Base-by-base conservation (phyloP, 1,284 basidiomycete species). In the Moesziomyces sp. region DNA sequence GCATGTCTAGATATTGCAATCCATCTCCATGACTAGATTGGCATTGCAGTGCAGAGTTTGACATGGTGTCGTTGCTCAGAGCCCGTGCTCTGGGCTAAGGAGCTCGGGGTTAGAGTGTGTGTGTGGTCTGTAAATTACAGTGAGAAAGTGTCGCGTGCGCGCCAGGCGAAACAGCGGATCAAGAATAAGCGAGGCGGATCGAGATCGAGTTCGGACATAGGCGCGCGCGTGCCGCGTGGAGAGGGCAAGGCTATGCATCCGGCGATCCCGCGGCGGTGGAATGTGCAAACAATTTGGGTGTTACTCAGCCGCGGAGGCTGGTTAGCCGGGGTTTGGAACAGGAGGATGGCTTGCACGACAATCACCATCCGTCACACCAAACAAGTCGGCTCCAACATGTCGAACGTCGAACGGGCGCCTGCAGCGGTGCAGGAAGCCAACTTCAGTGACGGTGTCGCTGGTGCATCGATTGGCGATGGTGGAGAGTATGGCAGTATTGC, bases 341-440 rank as follows among this genome's bases (percentile, higher is more conserved):
- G 35, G 16, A 38, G 13, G 35, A 14, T 38, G 33, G 33, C 10
- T 35, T 35, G 11, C 9, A 10, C 11, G 10, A 14, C 33, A 35
- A 14, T 3, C 13, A 18, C 14, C 35, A 55, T 26, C 28, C 43
- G 21, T 48, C 46, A 24, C 18, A 10, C 1, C 11, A n/a, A 3
- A 8, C 21, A 13, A 24, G 18, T 21, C 48, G 19, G 24, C 24
- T 26, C 3, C 24, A 14, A 33, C 4, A 16, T 19, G 7, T 18
- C 10, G 4, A 33, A n/a, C 52, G 5, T 40, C 7, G 11, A 26
- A 26, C 24, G 50, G 45, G 19, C 48, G 9, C 13, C 57, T 14
- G 46, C 26, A 43, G 18, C 55, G 49, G 67, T 70, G 43, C 67
- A 70, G 40, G 67, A 64, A 16, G 63, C 65, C 47, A 59, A 49